Conservation (phyloP, 805 yeast species). For the Nakazawaea holstii region DNA sequence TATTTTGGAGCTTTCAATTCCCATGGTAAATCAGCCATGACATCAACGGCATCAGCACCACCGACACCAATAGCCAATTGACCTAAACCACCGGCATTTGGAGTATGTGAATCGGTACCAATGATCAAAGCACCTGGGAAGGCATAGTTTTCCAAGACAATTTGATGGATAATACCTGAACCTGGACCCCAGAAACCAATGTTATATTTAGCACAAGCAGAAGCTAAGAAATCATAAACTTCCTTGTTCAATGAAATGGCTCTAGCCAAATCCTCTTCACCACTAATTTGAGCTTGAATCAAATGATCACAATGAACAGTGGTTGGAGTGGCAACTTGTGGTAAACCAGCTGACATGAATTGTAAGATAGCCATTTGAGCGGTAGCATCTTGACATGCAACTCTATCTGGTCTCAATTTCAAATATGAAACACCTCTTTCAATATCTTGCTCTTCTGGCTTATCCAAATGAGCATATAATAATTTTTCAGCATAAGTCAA, state of each 20-base stretch:
- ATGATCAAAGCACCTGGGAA: conserved; percentile 97
- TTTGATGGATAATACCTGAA: conserved; percentile 97
- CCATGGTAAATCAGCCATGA: conserved; percentile 96
- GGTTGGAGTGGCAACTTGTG: conserved; percentile 84
- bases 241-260: conserved; percentile 88
- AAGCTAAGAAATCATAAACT: conserved; percentile 89
- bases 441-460: conserved; percentile 74
- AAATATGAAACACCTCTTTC: conserved; percentile 84
- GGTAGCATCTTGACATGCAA: conserved; percentile 99
- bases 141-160: conserved; percentile 92
- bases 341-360: conserved; percentile 95
- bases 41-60: conserved; percentile 99
- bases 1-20: conserved; percentile 96
- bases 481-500: conserved; percentile 93
- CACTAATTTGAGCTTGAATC: conserved; percentile 95
- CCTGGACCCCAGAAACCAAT: conserved; percentile 99
- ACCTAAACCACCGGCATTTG: conserved; percentile 98
- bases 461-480: conserved; percentile 84
- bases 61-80: conserved; percentile 99
- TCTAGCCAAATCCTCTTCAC: conserved; percentile 70
- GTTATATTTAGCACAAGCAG: conserved; percentile 92
- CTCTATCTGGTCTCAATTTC: conserved; percentile 94
- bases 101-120: conserved; percentile 98
- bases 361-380: conserved; percentile 99
- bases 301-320: conserved; percentile 98